Conservation (phyloP, 2,329 filamentous ascomycete species). For the Trichoderma sp. region DNA sequence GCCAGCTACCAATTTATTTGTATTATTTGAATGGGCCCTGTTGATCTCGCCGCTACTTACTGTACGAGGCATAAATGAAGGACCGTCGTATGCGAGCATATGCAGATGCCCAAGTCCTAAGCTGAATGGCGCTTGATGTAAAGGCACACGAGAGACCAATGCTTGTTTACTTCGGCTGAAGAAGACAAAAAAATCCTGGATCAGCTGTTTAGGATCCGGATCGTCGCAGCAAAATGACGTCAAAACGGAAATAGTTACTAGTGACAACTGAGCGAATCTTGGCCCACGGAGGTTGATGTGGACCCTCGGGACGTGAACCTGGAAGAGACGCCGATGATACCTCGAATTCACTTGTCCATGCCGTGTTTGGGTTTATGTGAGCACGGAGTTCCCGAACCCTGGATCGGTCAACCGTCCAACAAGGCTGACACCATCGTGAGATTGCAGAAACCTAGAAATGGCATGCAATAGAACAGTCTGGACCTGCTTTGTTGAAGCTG, state of each 20-base stretch:
- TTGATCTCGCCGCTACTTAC: not conserved
- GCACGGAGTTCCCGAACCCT: not conserved
- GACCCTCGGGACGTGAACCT: not conserved
- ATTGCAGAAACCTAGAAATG: not conserved
- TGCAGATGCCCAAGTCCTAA: not conserved
- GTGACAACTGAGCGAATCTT: not conserved
- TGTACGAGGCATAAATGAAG: not conserved
- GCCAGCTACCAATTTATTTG: not conserved
- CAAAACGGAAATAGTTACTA: not conserved
- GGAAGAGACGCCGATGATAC: not conserved
- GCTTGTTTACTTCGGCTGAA: not conserved
- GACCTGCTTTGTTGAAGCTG: not conserved
- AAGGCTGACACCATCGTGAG: constrained; percentile 12
- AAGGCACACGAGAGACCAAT: not conserved
- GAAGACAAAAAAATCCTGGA: not conserved
- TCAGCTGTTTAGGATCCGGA: not conserved
- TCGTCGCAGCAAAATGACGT: not conserved
- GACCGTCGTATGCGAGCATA: not conserved
- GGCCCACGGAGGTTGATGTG: not conserved
- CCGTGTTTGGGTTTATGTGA: not conserved
- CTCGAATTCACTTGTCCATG: not conserved
- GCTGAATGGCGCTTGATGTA: not conserved
- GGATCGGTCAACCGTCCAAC: not conserved
- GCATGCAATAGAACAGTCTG: constrained; percentile 12
- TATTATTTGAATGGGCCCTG: not conserved